A percentile compares a stretch with the other conserved stretches of the same genome.
These are phyloP conservation scores for Candida vaughaniae DNA, from an alignment of 805 yeast genomes.

Conservation along the genomic window DNA sequence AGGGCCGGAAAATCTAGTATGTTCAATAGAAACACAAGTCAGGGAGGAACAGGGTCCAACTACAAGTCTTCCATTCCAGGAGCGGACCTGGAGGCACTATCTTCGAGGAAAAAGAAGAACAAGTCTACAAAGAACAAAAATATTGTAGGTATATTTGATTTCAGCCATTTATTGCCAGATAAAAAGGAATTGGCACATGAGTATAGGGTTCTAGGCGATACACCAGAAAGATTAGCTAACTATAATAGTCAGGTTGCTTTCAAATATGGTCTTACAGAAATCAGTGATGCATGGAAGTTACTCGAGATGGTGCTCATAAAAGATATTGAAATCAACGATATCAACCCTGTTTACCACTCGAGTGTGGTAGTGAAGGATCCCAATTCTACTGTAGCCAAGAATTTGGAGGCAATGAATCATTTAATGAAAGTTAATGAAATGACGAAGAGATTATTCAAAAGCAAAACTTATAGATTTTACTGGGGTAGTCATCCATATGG, in stretches of 20 bases:
- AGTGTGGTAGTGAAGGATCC: slow-evolving; percentile 4
- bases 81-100: slow-evolving; percentile 19
- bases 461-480: slow-evolving; percentile 36
- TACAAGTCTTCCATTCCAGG: slow-evolving; percentile 39
- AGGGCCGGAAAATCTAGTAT: slow-evolving; percentile 19
- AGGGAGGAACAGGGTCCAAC: slow-evolving; percentile 38
- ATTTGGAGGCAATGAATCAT: slow-evolving; percentile 13
- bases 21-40: slow-evolving; percentile 27
- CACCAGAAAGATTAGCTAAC: slow-evolving; percentile 62
- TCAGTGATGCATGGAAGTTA: slow-evolving; percentile 75
- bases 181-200: slow-evolving; percentile 67
- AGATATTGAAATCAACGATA: slow-evolving; percentile 29
- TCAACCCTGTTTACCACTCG: slow-evolving; percentile 13
- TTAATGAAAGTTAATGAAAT: slow-evolving; percentile 9
- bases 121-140: slow-evolving; percentile 40
- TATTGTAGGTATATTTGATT: slow-evolving; percentile 63
- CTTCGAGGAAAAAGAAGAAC: slow-evolving; percentile 15
- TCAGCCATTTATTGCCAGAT: slow-evolving; percentile 70
- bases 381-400: slow-evolving; percentile 10
- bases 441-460: slow-evolving; percentile 10
- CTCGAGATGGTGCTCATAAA: slow-evolving; percentile 48
- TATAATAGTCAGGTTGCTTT: slow-evolving; percentile 73
- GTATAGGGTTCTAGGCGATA: slow-evolving; percentile 60
- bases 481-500: slow-evolving; percentile 90
- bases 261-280: slow-evolving; percentile 56